Base-by-base conservation (phyloP, 257 asterid genomes). In the Anisodus acutangulus region DNA sequence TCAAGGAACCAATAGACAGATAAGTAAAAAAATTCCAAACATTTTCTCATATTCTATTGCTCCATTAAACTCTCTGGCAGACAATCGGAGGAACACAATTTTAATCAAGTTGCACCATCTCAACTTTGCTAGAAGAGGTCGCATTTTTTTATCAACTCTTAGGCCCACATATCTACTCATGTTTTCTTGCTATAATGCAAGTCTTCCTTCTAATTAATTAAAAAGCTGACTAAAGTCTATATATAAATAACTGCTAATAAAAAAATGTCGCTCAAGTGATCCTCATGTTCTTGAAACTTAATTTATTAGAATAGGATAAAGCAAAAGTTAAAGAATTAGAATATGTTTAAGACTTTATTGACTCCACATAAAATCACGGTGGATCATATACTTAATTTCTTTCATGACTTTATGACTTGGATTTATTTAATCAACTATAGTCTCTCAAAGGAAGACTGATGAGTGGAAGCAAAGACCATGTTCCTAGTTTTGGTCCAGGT, bases 141-240 rank as follows among this genome's bases (percentile, higher is more conserved):
- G 79, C 22, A n/a, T 86, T 39, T 58, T 58, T 76, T 43, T 60
- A 87, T 55, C 41, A 89, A 70, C 63, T 54, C 78, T 79, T 26
- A 80, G 91, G 93, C 87, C 93, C 93, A 88, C 91, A 84, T 78
- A 87, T 87, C 91, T 85, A 87, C 84, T 88, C 93, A 88, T 90
- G 90, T 88, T 90, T 83, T 83, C 81, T 88, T 86, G 84, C 89
- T 86, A 90, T 85, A 85, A 87, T 88, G 87, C 84, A 69, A 57
- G 64, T 76, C 81, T 26, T 76, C 81, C 26, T 76, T 26, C 26
- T 26, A 51, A 76, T 76, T 76, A 76, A 76, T 26, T 51, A 26
- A 6, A 71, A 51, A 51, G 26, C 49, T 7, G 81, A 76, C 64
- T 53, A 51, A 51, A 76, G 81, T 76, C 81, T 76, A 53, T 76